A percentile compares a stretch with the other conserved stretches of the same genome.
These are phyloP conservation scores for Coemansia sp. DNA, from an alignment of 192 early-diverging fungal genomes.

Conservation along the genomic window DNA sequence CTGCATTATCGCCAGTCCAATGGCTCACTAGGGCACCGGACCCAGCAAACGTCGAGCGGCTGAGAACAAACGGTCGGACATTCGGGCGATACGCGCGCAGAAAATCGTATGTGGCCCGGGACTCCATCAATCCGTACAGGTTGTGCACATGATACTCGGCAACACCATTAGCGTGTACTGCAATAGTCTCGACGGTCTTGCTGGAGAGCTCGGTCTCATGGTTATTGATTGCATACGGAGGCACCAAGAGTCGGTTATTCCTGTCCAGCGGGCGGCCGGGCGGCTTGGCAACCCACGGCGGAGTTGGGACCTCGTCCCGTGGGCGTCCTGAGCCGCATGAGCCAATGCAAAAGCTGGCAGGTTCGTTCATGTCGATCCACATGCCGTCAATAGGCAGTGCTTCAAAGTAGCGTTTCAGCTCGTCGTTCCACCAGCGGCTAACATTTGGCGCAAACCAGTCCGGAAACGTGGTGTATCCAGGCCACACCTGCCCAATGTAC, in stretches of 20 bases:
- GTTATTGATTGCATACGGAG: conserved; percentile 56
- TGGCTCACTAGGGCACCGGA: conserved; percentile 48
- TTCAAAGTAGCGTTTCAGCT: conserved; percentile 38
- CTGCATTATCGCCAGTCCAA: conserved; percentile 59
- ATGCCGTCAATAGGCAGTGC: conserved; percentile 52
- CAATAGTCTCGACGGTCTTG: conserved; percentile 50
- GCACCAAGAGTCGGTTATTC: conserved; percentile 37
- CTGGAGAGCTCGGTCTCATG: conserved; percentile 43
- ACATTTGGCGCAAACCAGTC: conserved; percentile 60
- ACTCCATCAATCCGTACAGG: conserved; percentile 61
- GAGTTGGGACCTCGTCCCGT: conserved; percentile 7
- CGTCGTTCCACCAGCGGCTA: conserved; percentile 50
- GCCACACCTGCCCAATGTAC: conserved; percentile 60
- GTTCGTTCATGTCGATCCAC: conserved; percentile 75
- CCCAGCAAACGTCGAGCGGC: conserved; percentile 62
- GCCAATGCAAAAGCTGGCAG: conserved; percentile 62
- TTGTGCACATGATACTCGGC: conserved; percentile 57
- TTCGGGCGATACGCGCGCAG: conserved; percentile 39
- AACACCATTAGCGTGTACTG: conserved; percentile 52
- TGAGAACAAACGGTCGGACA: conserved; percentile 58
- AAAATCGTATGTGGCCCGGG: conserved; percentile 45
- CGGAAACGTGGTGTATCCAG: conserved; percentile 62
- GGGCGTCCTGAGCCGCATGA: conserved; percentile 43
- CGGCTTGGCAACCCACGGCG: conserved; percentile 12
- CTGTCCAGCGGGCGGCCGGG: conserved; percentile 25